Evolutionary conservation across 305 asterid genomes (phyloP).

Genomic region (Fraxinus xanthoxyloides): DNA sequence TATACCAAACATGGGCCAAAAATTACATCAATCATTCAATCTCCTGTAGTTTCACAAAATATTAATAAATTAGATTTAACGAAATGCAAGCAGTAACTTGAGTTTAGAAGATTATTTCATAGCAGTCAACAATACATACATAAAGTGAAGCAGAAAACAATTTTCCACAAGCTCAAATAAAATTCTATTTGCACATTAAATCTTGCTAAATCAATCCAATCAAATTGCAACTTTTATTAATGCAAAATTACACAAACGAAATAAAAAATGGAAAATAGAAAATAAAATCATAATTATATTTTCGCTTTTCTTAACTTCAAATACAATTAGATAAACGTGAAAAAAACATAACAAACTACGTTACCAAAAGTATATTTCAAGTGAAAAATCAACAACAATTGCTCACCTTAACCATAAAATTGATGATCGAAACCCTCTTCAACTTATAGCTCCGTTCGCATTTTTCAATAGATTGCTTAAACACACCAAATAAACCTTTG

Average conservation of each 20-base stretch:
- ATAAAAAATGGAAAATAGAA: neutral
- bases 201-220: neutral
- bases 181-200: neutral
- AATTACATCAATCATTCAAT: no score
- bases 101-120: no score
- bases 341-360: no score
- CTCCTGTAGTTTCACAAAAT: no score
- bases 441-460: neutral
- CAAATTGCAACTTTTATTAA: neutral
- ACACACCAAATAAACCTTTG: constrained; percentile 5
- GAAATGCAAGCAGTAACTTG: no score
- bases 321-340: constrained; percentile 8
- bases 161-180: neutral
- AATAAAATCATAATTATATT: neutral
- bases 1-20: no score
- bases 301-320: neutral
- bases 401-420: no score
- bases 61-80: no score
- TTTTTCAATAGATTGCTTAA: constrained; percentile 18
- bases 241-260: neutral
- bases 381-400: no score
- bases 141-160: neutral
- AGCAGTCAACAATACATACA: neutral
- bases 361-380: no score
- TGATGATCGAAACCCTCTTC: no score